Conservation (phyloP, 352 stramenopile genomes). For the Phytophthora gonapodyides region DNA sequence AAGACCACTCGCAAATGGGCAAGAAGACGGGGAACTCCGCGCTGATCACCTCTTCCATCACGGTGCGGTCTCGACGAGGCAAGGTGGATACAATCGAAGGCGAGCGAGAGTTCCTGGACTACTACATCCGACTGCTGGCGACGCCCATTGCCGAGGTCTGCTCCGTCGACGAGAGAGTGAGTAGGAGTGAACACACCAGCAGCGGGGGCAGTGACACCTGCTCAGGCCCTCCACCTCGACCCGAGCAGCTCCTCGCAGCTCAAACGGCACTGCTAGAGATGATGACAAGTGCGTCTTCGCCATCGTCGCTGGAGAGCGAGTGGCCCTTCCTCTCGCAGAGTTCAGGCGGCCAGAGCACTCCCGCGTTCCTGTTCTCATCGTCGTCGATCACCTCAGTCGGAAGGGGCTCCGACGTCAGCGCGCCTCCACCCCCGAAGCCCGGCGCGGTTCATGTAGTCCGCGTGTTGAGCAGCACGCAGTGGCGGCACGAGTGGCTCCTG, state of each 20-base stretch:
- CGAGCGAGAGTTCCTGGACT: conserved; percentile 49
- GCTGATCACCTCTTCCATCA: conserved; percentile 33
- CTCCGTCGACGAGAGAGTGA: conserved; percentile 2
- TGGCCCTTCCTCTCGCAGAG: conserved; percentile 8
- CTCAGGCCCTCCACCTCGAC: neutral
- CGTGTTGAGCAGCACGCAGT: conserved; percentile 37
- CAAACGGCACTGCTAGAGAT: conserved; percentile 12
- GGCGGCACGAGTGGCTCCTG: conserved; percentile 63
- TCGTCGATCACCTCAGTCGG: conserved; percentile 4
- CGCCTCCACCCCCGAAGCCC: neutral
- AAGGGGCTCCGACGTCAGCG: neutral
- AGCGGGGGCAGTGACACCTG: neutral
- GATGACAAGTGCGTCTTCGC: neutral
- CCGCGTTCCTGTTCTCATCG: conserved; percentile 6
- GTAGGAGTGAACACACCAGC: neutral
- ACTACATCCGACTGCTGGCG: conserved; percentile 36
- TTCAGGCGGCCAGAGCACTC: neutral
- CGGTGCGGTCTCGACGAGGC: conserved; percentile 36
- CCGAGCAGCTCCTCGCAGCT: conserved; percentile 7
- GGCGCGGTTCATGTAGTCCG: conserved; percentile 47
- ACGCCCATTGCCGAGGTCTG: neutral
- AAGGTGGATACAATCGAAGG: conserved; percentile 42
- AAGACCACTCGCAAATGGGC: conserved; percentile 19
- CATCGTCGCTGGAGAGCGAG: conserved; percentile 3
- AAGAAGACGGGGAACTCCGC: conserved; percentile 23